Base-by-base conservation (phyloP, 257 asterid genomes). In the Schizonepeta tenuifolia region DNA sequence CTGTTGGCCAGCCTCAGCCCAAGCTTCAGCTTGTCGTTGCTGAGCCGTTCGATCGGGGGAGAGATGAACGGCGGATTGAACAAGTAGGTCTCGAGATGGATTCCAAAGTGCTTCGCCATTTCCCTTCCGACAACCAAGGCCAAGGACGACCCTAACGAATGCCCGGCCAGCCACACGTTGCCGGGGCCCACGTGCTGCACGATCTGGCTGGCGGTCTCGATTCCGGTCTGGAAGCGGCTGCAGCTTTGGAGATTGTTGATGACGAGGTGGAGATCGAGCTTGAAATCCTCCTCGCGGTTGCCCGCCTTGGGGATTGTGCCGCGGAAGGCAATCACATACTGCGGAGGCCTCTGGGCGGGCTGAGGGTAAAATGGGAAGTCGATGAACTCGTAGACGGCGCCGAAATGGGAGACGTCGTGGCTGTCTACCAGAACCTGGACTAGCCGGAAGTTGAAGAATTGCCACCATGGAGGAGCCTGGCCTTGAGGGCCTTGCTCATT, bases 401-500 rank as follows among this genome's bases (percentile, higher is more conserved):
- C 93, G 21, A 86, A 89, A 67, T 64, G 50, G 0, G 96, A 91
- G 51, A 58, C 62, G 38, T 92, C 96, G 12, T 85, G 89, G 17
- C 71, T 75, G 71, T 89, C 93, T 0, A 81, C 71, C 0, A 89
- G 84, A 0, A 75, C 56, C 10, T 85, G 86, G 82, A 31, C 17
- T 7, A 87, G 43, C 1, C n/a, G 78, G 83, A 92, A 90, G 31
- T 82, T 65, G 75, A 88, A 92, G 40, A 78, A 88, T 0, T 83
- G 81, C 97, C 96, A 92, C 98, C 98, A 92, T 0, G 91, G 88
- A 0, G 87, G 82, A 28, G 97, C 97, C 20, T 84, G 80, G 80
- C 83, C 88, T 2, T 78, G 79, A n/a, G n/a, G n/a, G 71, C 83
- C 88, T 2, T 78, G 79, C 2, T 91, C 88, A 18, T 81, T 82